These are phyloP conservation scores for Haplosporangium sp. DNA, from an alignment of 371 early-diverging fungal species.

Conservation along the genomic window DNA sequence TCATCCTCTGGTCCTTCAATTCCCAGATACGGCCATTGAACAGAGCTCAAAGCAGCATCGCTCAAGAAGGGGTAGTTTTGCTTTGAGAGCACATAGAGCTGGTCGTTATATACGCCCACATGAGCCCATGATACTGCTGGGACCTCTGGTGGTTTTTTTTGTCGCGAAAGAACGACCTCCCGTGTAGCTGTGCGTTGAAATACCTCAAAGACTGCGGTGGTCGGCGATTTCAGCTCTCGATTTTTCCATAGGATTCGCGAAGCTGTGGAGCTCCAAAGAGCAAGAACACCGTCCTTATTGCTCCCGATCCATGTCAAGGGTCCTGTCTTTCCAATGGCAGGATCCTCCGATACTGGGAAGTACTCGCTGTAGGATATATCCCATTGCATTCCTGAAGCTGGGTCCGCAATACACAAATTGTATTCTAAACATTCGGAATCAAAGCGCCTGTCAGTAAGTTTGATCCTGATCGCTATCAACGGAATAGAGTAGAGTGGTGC, in stretches of 20 bases:
- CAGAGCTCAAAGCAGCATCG: neutral
- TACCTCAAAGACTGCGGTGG: conserved; percentile 36
- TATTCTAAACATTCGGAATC: conserved; percentile 18
- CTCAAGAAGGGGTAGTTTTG: conserved; percentile 29
- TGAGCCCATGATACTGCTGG: conserved; percentile 10
- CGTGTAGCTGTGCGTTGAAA: conserved; percentile 3
- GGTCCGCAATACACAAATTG: conserved; percentile 27
- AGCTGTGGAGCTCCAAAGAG: neutral
- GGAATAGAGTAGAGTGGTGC: neutral
- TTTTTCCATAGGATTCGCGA: conserved; percentile 15
- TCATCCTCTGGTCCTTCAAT: conserved; percentile 21
- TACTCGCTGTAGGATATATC: conserved; percentile 48
- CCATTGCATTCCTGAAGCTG: conserved; percentile 31
- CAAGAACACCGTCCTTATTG: conserved; percentile 26
- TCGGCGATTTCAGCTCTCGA: conserved; percentile 21
- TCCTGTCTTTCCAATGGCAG: neutral
- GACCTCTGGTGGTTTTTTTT: conserved; percentile 5
- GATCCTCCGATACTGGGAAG: conserved; percentile 29
- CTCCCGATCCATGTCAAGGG: conserved; percentile 24
- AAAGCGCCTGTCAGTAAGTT: too few relatives aligned
- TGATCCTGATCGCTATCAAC: neutral
- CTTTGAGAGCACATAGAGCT: conserved; percentile 41
- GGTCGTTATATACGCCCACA: conserved; percentile 24
- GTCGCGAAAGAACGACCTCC: conserved; percentile 12
- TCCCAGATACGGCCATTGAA: conserved; percentile 1